Base-by-base conservation (phyloP, 257 asterid genomes). In the Oldenlandia corymbosa region DNA sequence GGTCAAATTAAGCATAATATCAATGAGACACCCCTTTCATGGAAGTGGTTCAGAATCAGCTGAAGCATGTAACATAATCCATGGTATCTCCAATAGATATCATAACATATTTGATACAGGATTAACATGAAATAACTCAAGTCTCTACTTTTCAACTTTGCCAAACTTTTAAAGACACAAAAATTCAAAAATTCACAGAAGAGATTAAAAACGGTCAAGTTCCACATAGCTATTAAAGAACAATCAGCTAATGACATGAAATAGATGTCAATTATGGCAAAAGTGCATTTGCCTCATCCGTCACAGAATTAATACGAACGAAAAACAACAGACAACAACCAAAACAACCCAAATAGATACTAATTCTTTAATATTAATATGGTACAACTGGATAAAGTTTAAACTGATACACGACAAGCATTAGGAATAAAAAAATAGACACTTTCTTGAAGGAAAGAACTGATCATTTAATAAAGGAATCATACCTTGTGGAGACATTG, bases 401-500 rank as follows among this genome's bases (percentile, higher is more conserved):
- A 68, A 23, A 32, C 27, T n/a, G 48, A 55, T 14, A 64, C 26
- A 36, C 39, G 18, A 39, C 28, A 39, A 53, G 30, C 46, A 37
- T 18, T 30, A 50, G 21, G 37, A 3, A 28, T 62, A 7, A 45
- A 45, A 3, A 8, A 51, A 41, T 3, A 52, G 18, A 23, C 5
- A 34, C 41, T 32, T 4, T 36, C 7, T 10, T 11, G 11, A 23
- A 54, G 30, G 2, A 34, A n/a, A n/a, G n/a, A n/a, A n/a, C n/a
- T n/a, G n/a, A 24, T 37, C 41, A 53, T 39, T 26, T 21, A 21
- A 2, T 18, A 13, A 3, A 27, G 34, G 16, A n/a, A 46, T 1
- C n/a, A 24, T 26, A 71, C 75, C 70, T 71, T 71, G 20, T 64
- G 37, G 14, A 26, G 75, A 30, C 0, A 46, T 17, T 24, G 16